Evolutionary conservation across 495 filamentous ascomycete genomes (phyloP), one percentile per base, ranked within the genome.

Genomic region (Poronia punctata): DNA sequence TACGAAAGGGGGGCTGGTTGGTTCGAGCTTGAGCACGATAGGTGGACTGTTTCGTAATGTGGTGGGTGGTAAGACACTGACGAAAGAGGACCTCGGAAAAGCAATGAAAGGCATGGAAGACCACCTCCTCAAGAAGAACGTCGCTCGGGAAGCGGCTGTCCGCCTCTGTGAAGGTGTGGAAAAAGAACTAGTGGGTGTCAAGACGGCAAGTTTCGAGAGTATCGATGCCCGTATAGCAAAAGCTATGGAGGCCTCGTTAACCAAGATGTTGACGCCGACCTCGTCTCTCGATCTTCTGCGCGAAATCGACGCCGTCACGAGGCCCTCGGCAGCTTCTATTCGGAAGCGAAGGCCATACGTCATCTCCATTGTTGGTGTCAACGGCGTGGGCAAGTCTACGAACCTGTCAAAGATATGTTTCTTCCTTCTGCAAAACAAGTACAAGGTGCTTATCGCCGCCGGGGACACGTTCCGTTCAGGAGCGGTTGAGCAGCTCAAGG

Each of bases 401-500:
- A 97, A 95, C 48, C 67, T 98, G 12, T 86, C 85, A 57, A 98
- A 98, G 64, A 92, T 98, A 45, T 90, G 86, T 59, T 97, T 89
- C 67, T 96, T 97, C 68, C 74, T 98, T 8, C 71, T 98, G 16
- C 93, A 98, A 60, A 97, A 98, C 67, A 84, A 88, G 56, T 93
- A 90, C 66, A 82, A 83, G 48, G 86, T 98, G n/a, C 74, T 98
- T 35, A 85, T 98, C 53, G 92, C 86, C 1, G 92, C 93, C 10
- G 94, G 85, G 50, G 92, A 98, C 61, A 98, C 92, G 7, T 98
- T 98, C 75, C 85, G 92, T 45, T 95, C 88, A 10, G 92, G 92
- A 32, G 92, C 92, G 15, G 92, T 98, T 33, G 92, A 98, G 67
- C 92, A 98, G 60, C 73, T 98, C 15, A 86, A 87, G 40, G 92